Conservation (phyloP, 805 yeast species). For the Torulaspora maleeae region DNA sequence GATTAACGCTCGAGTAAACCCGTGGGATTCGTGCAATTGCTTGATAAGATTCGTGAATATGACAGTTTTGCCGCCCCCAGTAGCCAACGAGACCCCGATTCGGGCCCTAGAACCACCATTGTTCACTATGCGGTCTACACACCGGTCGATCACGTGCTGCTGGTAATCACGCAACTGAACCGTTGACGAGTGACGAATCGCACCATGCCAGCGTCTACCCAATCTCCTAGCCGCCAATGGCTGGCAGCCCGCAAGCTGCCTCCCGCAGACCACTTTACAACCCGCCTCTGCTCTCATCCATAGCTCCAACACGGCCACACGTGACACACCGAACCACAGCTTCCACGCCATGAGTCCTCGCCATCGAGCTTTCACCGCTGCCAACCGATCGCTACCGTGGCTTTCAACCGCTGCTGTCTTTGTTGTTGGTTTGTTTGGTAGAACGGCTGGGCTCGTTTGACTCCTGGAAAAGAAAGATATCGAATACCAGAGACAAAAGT, state of each 20-base stretch:
- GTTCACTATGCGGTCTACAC: constrained; percentile 44
- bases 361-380: not conserved
- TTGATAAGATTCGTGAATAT: constrained; percentile 60
- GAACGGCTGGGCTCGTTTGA: constrained; percentile 5
- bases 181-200: constrained; percentile 5
- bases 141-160: constrained; percentile 56
- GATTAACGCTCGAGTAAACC: constrained; percentile 42
- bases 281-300: no score
- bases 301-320: not conserved
- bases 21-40: constrained; percentile 14
- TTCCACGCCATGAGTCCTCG: no score
- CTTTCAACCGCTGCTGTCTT: not conserved
- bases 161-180: constrained; percentile 56
- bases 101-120: constrained; percentile 41
- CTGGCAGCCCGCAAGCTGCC: no score
- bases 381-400: not conserved
- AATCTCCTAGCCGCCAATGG: not conserved
- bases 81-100: constrained; percentile 80
- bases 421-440: constrained; percentile 1
- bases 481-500: constrained; percentile 7
- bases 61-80: constrained; percentile 94
- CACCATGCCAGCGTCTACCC: not conserved
- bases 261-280: no score
- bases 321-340: not conserved
- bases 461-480: constrained; percentile 6